Evolutionary conservation across 495 filamentous ascomycete species (phyloP), one percentile per base, ranked within the genome.

Genomic region (Aspergillus avenaceus): DNA sequence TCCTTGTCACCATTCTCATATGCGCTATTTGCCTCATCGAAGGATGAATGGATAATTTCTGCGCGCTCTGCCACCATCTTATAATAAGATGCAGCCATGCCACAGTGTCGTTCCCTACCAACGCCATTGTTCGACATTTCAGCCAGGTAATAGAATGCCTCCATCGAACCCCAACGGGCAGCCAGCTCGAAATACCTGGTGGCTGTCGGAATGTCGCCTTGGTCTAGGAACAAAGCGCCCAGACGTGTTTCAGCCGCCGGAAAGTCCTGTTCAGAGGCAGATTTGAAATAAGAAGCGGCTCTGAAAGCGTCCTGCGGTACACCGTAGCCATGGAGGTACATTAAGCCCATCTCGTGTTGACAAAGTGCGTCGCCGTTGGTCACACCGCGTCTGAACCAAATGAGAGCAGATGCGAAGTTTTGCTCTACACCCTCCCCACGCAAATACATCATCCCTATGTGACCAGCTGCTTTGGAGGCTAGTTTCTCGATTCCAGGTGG

Each of bases 91-190:
- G 90, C 81, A 11, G 95, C 93, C 43, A 89, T 70, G 19, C 73
- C 78, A 62, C 93, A 99, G 29, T 86, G 87, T 50, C 84, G 80
- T 41, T 96, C 88, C 38, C 87, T 74, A 13, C 87, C 90, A 43
- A 95, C 74, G 0, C 90, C 92, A 47, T 87, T 80, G 52, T 91
- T 83, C 41, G 81, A 87, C 65, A 97, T 80, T 66, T 97, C 93
- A 0, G 90, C 93, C 3, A 99, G 84, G 62, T 95, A 95, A 69
- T 97, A 99, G 56, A 87, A 92, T 1, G 93, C 86, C 66, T 97
- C 93, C 53, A 97, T 88, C 65, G 88, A 88, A 12, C 84, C 84
- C 69, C 91, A 89, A 27, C 90, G 80, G 42, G 86, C 87, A 16
- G 95, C 93, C n/a, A 93, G 75, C 53, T 97, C 92, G 52, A 99